Percentiles rank a stretch among this genome's conserved stretches.
These are phyloP conservation scores for Xylariaceae sp. DNA, from an alignment of 2,329 filamentous ascomycete species.

Conservation along the genomic window DNA sequence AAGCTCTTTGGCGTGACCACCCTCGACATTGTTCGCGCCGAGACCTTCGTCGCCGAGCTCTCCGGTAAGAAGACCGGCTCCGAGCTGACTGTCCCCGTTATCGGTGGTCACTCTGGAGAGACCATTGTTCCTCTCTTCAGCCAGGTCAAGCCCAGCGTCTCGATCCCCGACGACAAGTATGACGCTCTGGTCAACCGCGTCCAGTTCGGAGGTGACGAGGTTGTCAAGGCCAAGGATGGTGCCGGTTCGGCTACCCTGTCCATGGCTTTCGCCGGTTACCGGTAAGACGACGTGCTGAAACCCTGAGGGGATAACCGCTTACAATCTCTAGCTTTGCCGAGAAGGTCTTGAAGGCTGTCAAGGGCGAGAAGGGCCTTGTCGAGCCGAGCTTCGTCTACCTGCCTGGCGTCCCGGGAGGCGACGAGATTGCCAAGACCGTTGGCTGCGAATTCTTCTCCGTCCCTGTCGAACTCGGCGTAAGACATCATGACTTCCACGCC, in stretches of 20 bases:
- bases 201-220: conserved; percentile 96
- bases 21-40: conserved; percentile 93
- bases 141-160: conserved; percentile 71
- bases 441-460: conserved; percentile 94
- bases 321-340: conserved; percentile 67
- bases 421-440: conserved; percentile 74
- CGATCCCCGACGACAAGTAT: conserved; percentile 83
- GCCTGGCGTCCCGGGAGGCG: conserved; percentile 78
- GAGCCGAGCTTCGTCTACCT: conserved; percentile 97
- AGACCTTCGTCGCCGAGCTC: conserved; percentile 89
- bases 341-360: conserved; percentile 80
- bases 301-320: conserved; percentile 4
- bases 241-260: conserved; percentile 84
- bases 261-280: conserved; percentile 93
- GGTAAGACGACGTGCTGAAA: conserved; percentile 42
- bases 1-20: conserved; percentile 98
- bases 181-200: conserved; percentile 88
- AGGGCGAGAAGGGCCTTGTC: conserved; percentile 86
- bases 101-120: conserved; percentile 95
- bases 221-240: conserved; percentile 91
- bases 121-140: conserved; percentile 98
- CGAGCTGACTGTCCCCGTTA: conserved; percentile 79
- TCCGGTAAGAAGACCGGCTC: conserved; percentile 74
- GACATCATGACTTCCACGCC: conserved; percentile 28
- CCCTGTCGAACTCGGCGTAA: conserved; percentile 89